Base-by-base conservation (phyloP, 179 eudicot species). In the Amaranthus tricolor region DNA sequence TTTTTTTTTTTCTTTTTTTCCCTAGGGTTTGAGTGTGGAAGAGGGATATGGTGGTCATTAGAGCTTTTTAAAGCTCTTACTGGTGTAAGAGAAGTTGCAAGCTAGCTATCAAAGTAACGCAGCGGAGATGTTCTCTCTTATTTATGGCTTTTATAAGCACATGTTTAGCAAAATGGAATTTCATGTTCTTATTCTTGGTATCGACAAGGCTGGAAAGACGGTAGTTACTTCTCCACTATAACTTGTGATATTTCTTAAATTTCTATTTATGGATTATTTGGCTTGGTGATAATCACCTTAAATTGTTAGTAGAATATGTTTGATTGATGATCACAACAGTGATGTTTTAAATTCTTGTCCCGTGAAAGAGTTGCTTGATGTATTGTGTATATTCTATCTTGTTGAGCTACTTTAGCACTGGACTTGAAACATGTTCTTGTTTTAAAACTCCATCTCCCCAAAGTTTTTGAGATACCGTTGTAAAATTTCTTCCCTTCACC, bases 171-270 rank as follows among this genome's bases (percentile, higher is more conserved):
- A 95, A 85, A 89, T 93, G 0, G 99, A 95, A 89, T 89, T 93
- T 75, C 98, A 88, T 83, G 93, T 95, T 73, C 97, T 95, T 55
- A 95, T 95, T 84, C 98, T 95, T 48, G 99, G 99, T 59, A 95
- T 93, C 49, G 96, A 93, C 90, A 95, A 93, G 84, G 95, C 97
- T 83, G 99, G 99, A 43, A 95, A 95, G 85, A 95, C 99, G 67
- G 98, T 95, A 89, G 77, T 61, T 9, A 69, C 63, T 74, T 50
- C 45, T 24, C 52, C 20, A 14, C 5, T 52, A 4, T 19, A 5
- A 21, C 2, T 59, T 66, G 49, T 16, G 7, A 7, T 31, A 7
- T 55, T 40, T 54, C 68, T 40, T 13, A 19, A 44, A 54, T 62
- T 9, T 40, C 5, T 44, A 24, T 50, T 17, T 40, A 12, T 11